Conservation (phyloP, 2,329 filamentous ascomycete genomes). For the Alternaria burnsii region DNA sequence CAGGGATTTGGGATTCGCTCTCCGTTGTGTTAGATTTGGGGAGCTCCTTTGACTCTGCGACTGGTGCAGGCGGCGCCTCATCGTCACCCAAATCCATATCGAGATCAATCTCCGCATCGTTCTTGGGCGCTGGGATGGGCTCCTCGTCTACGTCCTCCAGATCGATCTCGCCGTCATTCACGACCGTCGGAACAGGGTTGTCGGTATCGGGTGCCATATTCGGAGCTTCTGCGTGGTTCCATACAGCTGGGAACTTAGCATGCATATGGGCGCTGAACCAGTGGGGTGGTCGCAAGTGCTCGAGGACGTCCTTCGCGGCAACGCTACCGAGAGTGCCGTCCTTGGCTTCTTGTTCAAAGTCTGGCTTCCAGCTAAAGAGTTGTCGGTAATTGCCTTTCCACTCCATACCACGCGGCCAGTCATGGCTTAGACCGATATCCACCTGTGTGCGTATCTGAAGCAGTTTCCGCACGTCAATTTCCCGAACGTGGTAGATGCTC, state of each 20-base stretch:
- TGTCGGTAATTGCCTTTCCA: slow-evolving; percentile 73
- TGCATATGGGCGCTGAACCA: slow-evolving; percentile 96
- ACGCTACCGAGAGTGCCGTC: slow-evolving; percentile 79
- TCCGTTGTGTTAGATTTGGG: slow-evolving; percentile 3
- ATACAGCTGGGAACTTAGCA: slow-evolving; percentile 78
- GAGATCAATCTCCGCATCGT: slow-evolving; percentile 51
- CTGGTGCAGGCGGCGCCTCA: slow-evolving; percentile 9
- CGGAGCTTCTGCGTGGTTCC: slow-evolving; percentile 57
- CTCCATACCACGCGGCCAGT: slow-evolving; percentile 91
- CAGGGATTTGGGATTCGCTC: slow-evolving; percentile 57
- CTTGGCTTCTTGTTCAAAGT: slow-evolving; percentile 78
- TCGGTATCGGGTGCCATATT: slow-evolving; percentile 57
- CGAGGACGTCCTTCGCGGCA: slow-evolving; percentile 81
- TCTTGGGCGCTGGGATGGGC: slow-evolving; percentile 33
- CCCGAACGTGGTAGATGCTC: slow-evolving; percentile 87
- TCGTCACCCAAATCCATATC: slow-evolving; percentile 55
- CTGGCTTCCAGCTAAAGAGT: slow-evolving; percentile 76
- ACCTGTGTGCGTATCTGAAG: slow-evolving; percentile 85
- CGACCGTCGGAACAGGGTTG: slow-evolving; percentile 18
- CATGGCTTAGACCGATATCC: slow-evolving; percentile 90
- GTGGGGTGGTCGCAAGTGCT: slow-evolving; percentile 79
- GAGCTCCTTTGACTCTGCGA: slow-evolving; percentile 18
- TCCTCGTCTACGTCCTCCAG: slow-evolving; percentile 65
- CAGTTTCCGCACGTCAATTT: slow-evolving; percentile 90
- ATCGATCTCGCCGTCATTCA: slow-evolving; percentile 67